Evolutionary conservation across 202 grass and related monocot genomes (phyloP), one percentile per base, ranked within the genome.

Genomic region (Zizania palustris): DNA sequence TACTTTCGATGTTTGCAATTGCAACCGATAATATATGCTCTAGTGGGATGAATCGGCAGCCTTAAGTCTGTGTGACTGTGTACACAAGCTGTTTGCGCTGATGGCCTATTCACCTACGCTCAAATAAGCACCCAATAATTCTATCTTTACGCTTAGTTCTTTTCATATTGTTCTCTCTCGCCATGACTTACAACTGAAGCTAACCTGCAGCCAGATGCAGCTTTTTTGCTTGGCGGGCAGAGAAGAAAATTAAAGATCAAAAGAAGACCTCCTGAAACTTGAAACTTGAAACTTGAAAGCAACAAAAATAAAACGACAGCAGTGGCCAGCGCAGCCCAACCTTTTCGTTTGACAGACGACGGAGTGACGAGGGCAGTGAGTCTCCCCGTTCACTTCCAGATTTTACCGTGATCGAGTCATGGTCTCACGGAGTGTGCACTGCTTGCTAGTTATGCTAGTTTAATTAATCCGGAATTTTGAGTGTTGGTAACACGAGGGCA

Each of bases 271-370:
- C n/a, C n/a, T n/a, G n/a, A n/a, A n/a, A n/a, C n/a, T n/a, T n/a
- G n/a, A n/a, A n/a, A n/a, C n/a, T n/a, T n/a, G n/a, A n/a, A n/a
- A n/a, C n/a, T n/a, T 38, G 63, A 88, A 88, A 88, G 85, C 80
- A 83, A 84, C 63, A 43, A 75, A 88, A 75, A 79, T 80, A 63
- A 83, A 80, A 79, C 80, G 85, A 79, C 63, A 79, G 55, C 85
- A 40, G 46, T 69, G 74, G 74, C 39, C 80, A 54, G 36, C 8
- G 54, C 80, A 54, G 36, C 8, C 38, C 9, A 14, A 12, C 45
- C 84, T 75, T 88, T 88, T 50, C 42, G 56, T 70, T 74, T 3
- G 50, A 75, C 80, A 28, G 28, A 28, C 28, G 28, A 28, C 28
- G 28, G 28, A 28, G 28, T 0, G 28, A 28, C 28, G 28, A 28